Evolutionary conservation across 768 basidiomycete genomes (phyloP).

Genomic region (Amanita rimosa): DNA sequence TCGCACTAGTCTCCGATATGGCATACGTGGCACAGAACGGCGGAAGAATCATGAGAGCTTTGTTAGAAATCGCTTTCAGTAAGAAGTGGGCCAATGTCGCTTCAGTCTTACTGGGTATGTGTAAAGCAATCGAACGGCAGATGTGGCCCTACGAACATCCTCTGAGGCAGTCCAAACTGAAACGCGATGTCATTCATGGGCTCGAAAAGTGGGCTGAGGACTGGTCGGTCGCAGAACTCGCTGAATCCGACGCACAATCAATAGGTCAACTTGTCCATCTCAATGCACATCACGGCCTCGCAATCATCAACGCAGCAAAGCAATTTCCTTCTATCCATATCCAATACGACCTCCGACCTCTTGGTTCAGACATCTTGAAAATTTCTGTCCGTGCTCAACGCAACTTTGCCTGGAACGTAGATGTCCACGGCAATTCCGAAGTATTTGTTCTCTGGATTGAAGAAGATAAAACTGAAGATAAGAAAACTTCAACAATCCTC

Average conservation of each 20-base stretch:
- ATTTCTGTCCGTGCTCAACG: conserved; percentile 53
- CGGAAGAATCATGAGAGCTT: conserved; percentile 86
- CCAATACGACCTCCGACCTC: conserved; percentile 62
- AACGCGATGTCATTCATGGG: conserved; percentile 65
- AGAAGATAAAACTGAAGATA: conserved; percentile 62
- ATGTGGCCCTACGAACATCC: conserved; percentile 96
- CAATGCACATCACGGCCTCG: conserved; percentile 76
- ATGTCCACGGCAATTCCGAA: conserved; percentile 64
- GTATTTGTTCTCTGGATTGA: conserved; percentile 97
- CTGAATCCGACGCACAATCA: conserved; percentile 48
- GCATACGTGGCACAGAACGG: conserved; percentile 93
- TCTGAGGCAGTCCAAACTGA: conserved; percentile 70
- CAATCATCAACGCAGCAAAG: conserved; percentile 67
- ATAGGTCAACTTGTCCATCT: conserved; percentile 76
- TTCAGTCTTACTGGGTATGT: conserved; percentile 74
- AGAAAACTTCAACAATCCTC: conserved; percentile 68
- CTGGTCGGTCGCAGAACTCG: conserved; percentile 62
- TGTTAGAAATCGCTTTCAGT: conserved; percentile 91
- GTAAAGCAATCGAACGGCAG: conserved; percentile 87
- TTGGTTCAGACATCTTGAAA: conserved; percentile 75
- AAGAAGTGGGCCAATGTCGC: conserved; percentile 83
- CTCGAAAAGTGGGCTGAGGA: conserved; percentile 78
- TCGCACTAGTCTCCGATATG: conserved; percentile 91
- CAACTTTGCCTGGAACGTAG: conserved; percentile 71
- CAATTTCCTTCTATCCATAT: conserved; percentile 74